These are phyloP conservation scores for Aspergillus sp. DNA, from an alignment of 2,329 filamentous ascomycete genomes.

Conservation along the genomic window DNA sequence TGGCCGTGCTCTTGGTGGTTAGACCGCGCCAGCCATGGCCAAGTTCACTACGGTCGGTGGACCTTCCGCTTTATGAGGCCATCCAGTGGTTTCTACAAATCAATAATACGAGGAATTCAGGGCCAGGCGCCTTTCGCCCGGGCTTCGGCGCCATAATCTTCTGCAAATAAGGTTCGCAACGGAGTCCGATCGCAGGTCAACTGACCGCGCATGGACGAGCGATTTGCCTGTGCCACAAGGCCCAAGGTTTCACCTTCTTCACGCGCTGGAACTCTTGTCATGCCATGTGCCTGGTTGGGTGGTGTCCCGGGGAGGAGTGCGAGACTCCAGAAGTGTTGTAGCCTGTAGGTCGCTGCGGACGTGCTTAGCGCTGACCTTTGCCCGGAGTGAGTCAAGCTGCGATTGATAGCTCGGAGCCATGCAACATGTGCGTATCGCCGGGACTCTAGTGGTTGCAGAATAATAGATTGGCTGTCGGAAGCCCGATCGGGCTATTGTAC, in stretches of 20 bases:
- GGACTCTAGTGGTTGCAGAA: neutral
- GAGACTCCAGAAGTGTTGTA: neutral
- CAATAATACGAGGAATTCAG: neutral
- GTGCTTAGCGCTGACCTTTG: neutral
- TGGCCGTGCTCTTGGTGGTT: too few relatives aligned
- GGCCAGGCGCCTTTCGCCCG: neutral
- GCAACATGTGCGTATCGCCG: slow-evolving; percentile 1
- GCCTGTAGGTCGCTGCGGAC: neutral
- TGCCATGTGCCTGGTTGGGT: slow-evolving; percentile 14
- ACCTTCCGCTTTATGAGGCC: too few relatives aligned
- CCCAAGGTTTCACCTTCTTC: slow-evolving; percentile 3
- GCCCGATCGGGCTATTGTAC: neutral
- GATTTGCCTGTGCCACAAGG: neutral
- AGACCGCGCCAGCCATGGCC: too few relatives aligned
- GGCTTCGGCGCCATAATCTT: neutral
- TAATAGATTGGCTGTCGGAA: neutral
- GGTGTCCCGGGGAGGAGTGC: neutral
- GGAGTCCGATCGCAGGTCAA: slow-evolving; percentile 21
- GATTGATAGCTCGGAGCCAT: neutral
- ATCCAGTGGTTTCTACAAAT: neutral
- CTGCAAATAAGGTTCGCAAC: slow-evolving; percentile 10
- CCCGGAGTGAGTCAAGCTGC: neutral
- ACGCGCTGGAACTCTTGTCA: slow-evolving; percentile 2
- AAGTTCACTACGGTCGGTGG: too few relatives aligned
- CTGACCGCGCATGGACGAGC: slow-evolving; percentile 12